Base-by-base conservation (phyloP, 139 green algal genomes). In the Chlorella sp. region DNA sequence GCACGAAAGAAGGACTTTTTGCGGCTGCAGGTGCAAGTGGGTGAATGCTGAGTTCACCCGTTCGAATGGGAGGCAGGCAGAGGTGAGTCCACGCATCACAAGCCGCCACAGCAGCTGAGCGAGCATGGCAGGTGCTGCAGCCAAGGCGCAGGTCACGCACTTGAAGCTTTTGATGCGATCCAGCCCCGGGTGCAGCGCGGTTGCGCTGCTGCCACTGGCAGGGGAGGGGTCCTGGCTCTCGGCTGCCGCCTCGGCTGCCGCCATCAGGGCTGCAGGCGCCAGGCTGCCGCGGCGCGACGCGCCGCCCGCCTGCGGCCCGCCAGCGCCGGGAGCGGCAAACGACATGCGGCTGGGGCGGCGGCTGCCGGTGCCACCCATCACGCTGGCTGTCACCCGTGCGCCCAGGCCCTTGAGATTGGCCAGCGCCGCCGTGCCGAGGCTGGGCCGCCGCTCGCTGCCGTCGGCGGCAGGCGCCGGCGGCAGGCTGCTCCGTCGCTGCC, bases 131-230 rank as follows among this genome's bases (percentile, higher is more conserved):
- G 9, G 44, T 9, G 9, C 7, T 6, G 44, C 44, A 9, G 11
- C 51, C 51, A 60, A 60, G 44, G 7, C 11, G n/a, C n/a, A n/a
- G n/a, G n/a, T n/a, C 11, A 60, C 51, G 2, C 51, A 60, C 51
- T 57, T 75, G 69, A 75, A 75, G 38, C 36, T 55, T 16, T 75
- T 75, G 38, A 75, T 75, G 23, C 69, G 69, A 38, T 75, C 69
- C 69, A 75, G 38, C 1, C 69, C 69, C 4, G 69, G 69, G 23
- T 75, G 69, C 38, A 56, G 15, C 38, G 30, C 16, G 1, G 32
- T 17, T 17, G n/a, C 32, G 12, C 30, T 28, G 30, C 32, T 34
- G 30, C 17, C 15, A 13, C 30, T 30, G 25, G 65, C 65, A 17
- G 44, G 7, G 11, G 51, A 60, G 12, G 51, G 51, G 51, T 60